phyloP scores from a whole-genome alignment of 2,329 filamentous ascomycete genomes.

The Ramichloridium luteum region DNA sequence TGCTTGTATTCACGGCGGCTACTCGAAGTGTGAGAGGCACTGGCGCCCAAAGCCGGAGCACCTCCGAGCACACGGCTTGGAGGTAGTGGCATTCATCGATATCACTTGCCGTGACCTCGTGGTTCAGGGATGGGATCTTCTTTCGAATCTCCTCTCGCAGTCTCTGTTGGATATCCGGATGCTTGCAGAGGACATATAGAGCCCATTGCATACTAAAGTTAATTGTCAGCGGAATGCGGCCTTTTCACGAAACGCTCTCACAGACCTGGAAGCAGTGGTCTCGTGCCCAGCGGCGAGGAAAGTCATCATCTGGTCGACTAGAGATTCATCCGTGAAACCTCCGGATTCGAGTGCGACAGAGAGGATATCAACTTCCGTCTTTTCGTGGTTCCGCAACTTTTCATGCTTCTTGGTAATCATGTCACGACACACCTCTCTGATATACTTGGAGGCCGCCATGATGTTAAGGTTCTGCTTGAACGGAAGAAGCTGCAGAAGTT shows the following conservation, averaged over 20 bases:
- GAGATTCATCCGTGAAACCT: constrained; percentile 62
- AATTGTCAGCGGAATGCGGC: too few species aligned
- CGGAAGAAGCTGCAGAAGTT: constrained; percentile 47
- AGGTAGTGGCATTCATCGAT: constrained; percentile 69
- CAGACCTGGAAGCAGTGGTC: constrained; percentile 37
- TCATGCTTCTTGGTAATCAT: constrained; percentile 60
- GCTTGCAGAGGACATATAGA: constrained; percentile 39
- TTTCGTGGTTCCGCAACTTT: constrained; percentile 32
- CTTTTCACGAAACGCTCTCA: background rate
- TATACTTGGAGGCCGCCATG: constrained; percentile 40
- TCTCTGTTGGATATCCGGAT: constrained; percentile 37
- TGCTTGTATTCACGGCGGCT: constrained; percentile 50
- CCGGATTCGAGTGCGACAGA: constrained; percentile 68
- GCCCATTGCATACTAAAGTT: constrained; percentile 41
- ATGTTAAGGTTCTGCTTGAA: constrained; percentile 59
- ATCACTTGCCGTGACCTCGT: constrained; percentile 39
- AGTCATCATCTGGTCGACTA: constrained; percentile 47
- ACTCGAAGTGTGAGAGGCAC: constrained; percentile 60
- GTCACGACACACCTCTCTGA: constrained; percentile 50
- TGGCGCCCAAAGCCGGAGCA: constrained; percentile 60
- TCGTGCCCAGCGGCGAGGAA: constrained; percentile 62
- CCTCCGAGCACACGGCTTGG: constrained; percentile 66
- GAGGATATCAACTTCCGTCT: constrained; percentile 57
- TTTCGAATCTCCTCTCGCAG: constrained; percentile 40
- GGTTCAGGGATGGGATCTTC: constrained; percentile 33